Evolutionary conservation across 2,329 filamentous ascomycete genomes (phyloP).

Genomic region (Periconia sp.): DNA sequence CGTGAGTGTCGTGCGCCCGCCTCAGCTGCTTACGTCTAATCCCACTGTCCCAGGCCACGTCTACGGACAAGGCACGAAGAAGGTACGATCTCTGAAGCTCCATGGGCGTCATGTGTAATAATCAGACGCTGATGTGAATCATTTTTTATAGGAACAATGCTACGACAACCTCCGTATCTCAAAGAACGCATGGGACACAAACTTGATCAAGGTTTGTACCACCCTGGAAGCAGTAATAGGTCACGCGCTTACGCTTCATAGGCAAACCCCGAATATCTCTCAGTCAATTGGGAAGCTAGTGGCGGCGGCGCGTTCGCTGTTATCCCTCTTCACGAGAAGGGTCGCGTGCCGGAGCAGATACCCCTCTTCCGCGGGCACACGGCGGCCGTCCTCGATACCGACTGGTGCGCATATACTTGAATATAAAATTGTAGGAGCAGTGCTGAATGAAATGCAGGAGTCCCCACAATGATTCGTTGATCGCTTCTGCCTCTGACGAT

Average conservation of each 20-base stretch:
- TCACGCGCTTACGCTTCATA: conserved; percentile 49
- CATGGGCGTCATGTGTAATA: not conserved
- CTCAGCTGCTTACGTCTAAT: conserved; percentile 35
- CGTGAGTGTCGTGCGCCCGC: conserved; percentile 53
- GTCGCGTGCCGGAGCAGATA: conserved; percentile 89
- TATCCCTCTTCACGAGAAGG: conserved; percentile 86
- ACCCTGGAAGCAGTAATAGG: conserved; percentile 28
- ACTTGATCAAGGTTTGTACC: conserved; percentile 83
- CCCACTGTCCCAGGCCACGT: conserved; percentile 76
- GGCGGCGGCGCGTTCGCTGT: conserved; percentile 97
- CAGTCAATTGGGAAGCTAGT: conserved; percentile 97
- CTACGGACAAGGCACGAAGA: conserved; percentile 93
- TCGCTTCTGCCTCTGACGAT: conserved; percentile 95
- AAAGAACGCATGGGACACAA: conserved; percentile 99
- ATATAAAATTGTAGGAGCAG: not conserved
- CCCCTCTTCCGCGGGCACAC: conserved; percentile 97
- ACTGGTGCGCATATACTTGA: conserved; percentile 76
- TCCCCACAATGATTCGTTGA: conserved; percentile 91
- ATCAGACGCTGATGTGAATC: conserved; percentile 24
- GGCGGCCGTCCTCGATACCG: conserved; percentile 92
- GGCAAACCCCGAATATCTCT: conserved; percentile 94
- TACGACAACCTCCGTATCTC: conserved; percentile 98
- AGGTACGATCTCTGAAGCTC: conserved; percentile 54
- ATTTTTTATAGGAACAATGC: conserved; percentile 74
- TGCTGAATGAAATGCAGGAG: conserved; percentile 65